Percentiles rank a stretch among this genome's conserved stretches.
Conservation (phyloP, 2,329 filamentous ascomycete genomes). For the Amauroascus niger region DNA sequence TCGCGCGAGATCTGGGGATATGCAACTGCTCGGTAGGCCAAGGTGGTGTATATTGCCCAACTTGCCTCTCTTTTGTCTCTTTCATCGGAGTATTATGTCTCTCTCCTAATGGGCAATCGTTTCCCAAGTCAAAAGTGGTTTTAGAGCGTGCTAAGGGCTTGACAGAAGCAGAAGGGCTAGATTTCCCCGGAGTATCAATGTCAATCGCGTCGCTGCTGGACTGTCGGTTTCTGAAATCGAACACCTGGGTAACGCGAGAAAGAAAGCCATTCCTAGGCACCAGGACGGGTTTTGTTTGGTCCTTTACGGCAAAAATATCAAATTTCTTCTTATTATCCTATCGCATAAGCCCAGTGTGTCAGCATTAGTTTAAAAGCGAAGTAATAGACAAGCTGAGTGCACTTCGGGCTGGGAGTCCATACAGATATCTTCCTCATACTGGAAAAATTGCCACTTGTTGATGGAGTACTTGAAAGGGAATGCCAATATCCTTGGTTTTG, state of each 20-base stretch:
- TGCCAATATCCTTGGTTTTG: conserved; percentile 1
- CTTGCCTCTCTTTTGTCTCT: not conserved
- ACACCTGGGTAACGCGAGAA: conserved; percentile 12
- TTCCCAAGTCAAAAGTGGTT: not conserved
- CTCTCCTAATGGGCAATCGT: not conserved
- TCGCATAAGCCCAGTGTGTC: not conserved
- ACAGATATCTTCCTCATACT: not conserved
- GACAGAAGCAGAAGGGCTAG: not conserved
- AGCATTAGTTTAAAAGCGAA: not conserved
- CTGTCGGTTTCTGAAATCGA: conserved; percentile 14
- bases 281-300: not conserved
- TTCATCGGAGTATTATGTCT: not conserved
- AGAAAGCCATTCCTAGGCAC: conserved; percentile 11
- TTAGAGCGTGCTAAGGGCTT: not conserved
- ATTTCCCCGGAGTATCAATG: not conserved
- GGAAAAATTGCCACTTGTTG: not conserved
- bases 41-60: conserved; percentile 2
- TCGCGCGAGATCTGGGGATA: conserved; percentile 10
- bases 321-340: not conserved
- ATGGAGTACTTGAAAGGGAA: conserved; percentile 3
- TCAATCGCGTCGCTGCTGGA: not conserved
- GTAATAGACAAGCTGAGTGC: not conserved
- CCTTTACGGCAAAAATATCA: not conserved
- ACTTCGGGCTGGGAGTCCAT: not conserved
- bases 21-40: not conserved